These are phyloP conservation scores for Exophiala calicioides DNA, from an alignment of 2,329 filamentous ascomycete species.

Conservation along the genomic window DNA sequence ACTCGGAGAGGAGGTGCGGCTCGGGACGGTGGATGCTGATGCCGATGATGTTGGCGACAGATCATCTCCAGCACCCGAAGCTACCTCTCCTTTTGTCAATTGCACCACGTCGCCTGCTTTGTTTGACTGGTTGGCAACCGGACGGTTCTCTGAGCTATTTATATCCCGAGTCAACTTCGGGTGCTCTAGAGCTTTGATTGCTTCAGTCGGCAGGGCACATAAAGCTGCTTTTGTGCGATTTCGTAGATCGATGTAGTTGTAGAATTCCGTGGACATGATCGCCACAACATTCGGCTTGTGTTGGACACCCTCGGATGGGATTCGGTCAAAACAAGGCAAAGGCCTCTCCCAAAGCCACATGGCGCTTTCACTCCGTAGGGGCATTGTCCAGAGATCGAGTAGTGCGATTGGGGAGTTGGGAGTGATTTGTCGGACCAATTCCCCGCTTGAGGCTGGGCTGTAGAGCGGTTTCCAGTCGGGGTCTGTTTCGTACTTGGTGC, in stretches of 20 bases:
- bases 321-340: slow-evolving; percentile 64
- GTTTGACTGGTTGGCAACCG: background rate
- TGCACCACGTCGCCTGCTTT: too few species aligned
- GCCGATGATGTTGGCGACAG: slow-evolving; percentile 5
- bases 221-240: slow-evolving; percentile 67
- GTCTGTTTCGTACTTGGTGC: slow-evolving; percentile 25
- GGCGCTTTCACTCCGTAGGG: slow-evolving; percentile 64
- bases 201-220: slow-evolving; percentile 54
- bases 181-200: slow-evolving; percentile 20
- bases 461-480: slow-evolving; percentile 59
- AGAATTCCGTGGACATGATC: slow-evolving; percentile 75
- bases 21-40: slow-evolving; percentile 12
- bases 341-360: slow-evolving; percentile 69
- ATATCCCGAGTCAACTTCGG: background rate
- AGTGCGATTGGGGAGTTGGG: slow-evolving; percentile 66
- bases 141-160: background rate
- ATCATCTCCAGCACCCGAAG: background rate
- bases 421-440: slow-evolving; percentile 67
- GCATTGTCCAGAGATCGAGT: slow-evolving; percentile 80
- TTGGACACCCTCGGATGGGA: slow-evolving; percentile 38
- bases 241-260: slow-evolving; percentile 74
- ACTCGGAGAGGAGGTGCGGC: slow-evolving; percentile 15
- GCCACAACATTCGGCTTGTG: slow-evolving; percentile 59
- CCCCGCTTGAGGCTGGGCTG: slow-evolving; percentile 56
- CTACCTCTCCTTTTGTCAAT: background rate